Evolutionary conservation across 805 yeast genomes (phyloP), one percentile per base, ranked within the genome.

Genomic region (Grigorovia yakushimaensis): DNA sequence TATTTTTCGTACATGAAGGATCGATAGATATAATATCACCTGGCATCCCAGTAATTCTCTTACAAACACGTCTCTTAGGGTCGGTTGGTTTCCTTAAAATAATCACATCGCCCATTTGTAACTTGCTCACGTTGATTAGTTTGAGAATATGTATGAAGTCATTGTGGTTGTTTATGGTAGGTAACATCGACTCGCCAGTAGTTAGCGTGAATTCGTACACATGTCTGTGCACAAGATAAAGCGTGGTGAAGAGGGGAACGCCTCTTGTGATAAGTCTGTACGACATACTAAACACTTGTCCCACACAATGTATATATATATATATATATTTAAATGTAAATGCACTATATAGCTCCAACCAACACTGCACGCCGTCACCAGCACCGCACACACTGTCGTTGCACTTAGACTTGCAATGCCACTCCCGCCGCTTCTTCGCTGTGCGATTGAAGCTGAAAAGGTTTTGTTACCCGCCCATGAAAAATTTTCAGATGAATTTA

Each of bases 31-130:
- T 77, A 17, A 81, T 60, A 68, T 91, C 98, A 1, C 98, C 98
- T 0, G 97, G 94, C 95, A 91, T 83, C 0, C 98, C 98, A 0
- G 95, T 82, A 20, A 93, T 81, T 47, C 99, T 73, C 59, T 93
- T 93, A 60, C 98, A 93, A 2, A 93, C 95, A 47, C 94, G 70
- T 57, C 81, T 85, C 18, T 74, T 73, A 0, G 95, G 94, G 53
- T 84, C 89, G 2, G 94, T 85, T 1, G 99, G 98, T 62, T 93
- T 93, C 27, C 77, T 67, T 2, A 95, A 89, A 36, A 91, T 93
- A 2, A 93, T 76, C 47, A 91, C 75, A 60, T 93, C 98, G 0
- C 99, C 99, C 54, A 82, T 77, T 40, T 73, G 63, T 5, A 88
- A 61, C n/a, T 72, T 72, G 48, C 82, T 69, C 1, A 96, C 97